Evolutionary conservation across 2,329 filamentous ascomycete genomes (phyloP).

Genomic region (Exophiala viscosa): DNA sequence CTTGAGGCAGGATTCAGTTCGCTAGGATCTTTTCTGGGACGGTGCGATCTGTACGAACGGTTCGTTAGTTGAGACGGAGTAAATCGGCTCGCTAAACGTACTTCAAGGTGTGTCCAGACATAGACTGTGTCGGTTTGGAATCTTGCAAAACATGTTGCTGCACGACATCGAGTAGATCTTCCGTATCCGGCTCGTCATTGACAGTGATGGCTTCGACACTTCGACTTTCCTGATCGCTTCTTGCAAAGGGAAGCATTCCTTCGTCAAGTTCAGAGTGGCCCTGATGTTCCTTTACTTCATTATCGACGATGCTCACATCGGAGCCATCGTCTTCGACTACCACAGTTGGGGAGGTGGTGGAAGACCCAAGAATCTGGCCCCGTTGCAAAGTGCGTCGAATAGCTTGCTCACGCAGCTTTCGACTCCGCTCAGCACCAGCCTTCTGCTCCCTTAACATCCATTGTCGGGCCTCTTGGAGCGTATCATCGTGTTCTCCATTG

Average conservation of each 20-base stretch:
- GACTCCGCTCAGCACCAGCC: slow-evolving; percentile 11
- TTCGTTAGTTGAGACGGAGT: neutral
- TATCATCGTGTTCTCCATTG: neutral
- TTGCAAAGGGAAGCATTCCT: neutral
- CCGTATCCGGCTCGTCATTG: neutral
- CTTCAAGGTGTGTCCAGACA: slow-evolving; percentile 5
- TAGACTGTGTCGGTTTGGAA: neutral
- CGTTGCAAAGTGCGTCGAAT: neutral
- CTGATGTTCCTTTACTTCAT: neutral
- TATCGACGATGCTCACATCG: no score
- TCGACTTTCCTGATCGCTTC: neutral
- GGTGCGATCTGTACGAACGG: slow-evolving; percentile 1
- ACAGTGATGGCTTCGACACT: neutral
- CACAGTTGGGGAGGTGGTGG: neutral
- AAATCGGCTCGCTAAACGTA: slow-evolving; percentile 1
- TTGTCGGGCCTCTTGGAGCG: slow-evolving; percentile 7
- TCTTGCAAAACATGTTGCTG: slow-evolving; percentile 2
- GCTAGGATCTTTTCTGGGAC: neutral
- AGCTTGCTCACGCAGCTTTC: slow-evolving; percentile 7
- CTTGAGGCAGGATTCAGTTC: slow-evolving; percentile 8
- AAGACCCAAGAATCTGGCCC: neutral
- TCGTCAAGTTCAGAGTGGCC: no score
- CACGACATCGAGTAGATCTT: slow-evolving; percentile 9
- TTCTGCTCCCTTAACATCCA: slow-evolving; percentile 13
- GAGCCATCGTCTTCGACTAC: neutral